Percentiles rank a stretch among this genome's conserved stretches.
Conservation (phyloP, 225 moss, liverwort and hornwort species). For the Sphagnum tenellum region DNA sequence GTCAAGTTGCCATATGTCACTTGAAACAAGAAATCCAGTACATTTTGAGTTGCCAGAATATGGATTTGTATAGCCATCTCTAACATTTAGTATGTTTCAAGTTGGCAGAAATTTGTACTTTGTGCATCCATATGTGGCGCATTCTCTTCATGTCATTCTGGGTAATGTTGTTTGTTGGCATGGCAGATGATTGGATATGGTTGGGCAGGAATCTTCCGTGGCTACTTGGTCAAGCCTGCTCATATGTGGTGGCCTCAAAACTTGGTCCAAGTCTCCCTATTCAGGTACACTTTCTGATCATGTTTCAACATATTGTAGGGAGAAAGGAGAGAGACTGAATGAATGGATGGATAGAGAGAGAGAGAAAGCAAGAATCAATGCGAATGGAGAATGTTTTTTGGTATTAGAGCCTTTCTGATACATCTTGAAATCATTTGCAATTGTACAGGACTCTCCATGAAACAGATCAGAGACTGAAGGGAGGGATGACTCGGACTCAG, state of each 20-base stretch:
- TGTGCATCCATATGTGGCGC: too few species aligned
- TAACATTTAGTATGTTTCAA: too few species aligned
- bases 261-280: constrained; percentile 46
- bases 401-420: too few species aligned
- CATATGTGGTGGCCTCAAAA: constrained; percentile 48
- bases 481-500: constrained; percentile 32
- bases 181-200: constrained; percentile 39
- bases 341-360: not conserved
- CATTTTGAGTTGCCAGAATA: too few species aligned
- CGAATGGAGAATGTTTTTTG: too few species aligned
- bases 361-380: too few species aligned
- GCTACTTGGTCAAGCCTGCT: constrained; percentile 43
- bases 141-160: not conserved
- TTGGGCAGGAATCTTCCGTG: constrained; percentile 43
- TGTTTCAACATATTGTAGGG: not conserved
- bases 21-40: too few species aligned
- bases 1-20: too few species aligned
- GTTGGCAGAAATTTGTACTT: too few species aligned
- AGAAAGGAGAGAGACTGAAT: not conserved
- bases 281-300: constrained; percentile 16
- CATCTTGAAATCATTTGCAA: too few species aligned
- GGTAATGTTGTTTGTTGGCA: not conserved
- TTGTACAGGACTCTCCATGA: constrained; percentile 40
- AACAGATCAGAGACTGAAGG: constrained; percentile 25
- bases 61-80: too few species aligned